These are phyloP conservation scores for Allium cepa DNA, from an alignment of 106 monocot species.

Conservation along the genomic window DNA sequence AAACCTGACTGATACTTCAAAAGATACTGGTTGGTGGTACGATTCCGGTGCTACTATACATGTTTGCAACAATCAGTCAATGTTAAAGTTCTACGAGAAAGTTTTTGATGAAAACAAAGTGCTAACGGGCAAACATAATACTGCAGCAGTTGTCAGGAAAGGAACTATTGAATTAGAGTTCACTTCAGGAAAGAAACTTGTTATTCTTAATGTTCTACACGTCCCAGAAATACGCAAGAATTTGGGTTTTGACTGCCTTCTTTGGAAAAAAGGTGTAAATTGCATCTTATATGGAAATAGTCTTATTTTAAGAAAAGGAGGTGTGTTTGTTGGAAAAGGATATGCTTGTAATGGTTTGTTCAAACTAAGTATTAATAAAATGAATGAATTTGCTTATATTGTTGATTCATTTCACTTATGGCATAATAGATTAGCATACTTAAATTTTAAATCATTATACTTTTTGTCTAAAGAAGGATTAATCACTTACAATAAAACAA, in stretches of 20 bases:
- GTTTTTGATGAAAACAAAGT: background rate
- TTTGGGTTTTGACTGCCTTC: background rate
- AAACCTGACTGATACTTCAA: background rate
- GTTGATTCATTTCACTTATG: too few relatives aligned
- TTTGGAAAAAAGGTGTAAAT: background rate
- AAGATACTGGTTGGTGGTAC: background rate
- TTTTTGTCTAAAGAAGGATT: too few relatives aligned
- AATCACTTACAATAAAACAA: too few relatives aligned
- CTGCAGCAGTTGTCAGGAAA: background rate
- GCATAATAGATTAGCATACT: background rate
- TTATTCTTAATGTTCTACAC: background rate
- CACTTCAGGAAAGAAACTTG: background rate
- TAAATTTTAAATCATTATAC: too few relatives aligned
- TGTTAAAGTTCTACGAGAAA: background rate
- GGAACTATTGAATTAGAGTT: background rate
- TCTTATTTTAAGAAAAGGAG: background rate
- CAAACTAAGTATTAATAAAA: too few relatives aligned
- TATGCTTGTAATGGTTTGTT: too few relatives aligned
- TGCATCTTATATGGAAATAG: background rate
- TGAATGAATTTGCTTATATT: too few relatives aligned
- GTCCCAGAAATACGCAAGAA: background rate
- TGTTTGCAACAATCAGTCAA: background rate
- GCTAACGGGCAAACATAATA: background rate
- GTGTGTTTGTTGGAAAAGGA: background rate
- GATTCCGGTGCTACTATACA: background rate